Conservation (phyloP, 1,284 basidiomycete species). For the Lentinula novae-zelandiae region DNA sequence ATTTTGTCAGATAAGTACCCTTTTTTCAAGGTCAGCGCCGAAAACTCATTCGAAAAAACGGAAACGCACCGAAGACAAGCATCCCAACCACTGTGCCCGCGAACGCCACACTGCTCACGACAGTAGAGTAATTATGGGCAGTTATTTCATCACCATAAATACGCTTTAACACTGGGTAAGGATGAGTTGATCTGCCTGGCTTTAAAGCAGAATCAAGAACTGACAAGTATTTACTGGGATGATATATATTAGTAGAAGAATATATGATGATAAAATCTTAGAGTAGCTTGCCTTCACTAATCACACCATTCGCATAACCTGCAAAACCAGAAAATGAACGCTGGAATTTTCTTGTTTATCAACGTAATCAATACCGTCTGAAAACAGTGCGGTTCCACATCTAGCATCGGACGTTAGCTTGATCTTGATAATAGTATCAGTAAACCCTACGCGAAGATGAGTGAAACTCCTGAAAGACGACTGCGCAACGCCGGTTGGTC, state of each 20-base stretch:
- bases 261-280: background rate
- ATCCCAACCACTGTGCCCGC: slow-evolving; percentile 86
- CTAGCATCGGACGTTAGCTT: slow-evolving; percentile 30
- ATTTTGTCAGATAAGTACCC: slow-evolving; percentile 80
- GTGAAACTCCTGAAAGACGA: slow-evolving; percentile 53
- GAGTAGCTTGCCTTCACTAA: slow-evolving; percentile 60
- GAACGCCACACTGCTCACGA: slow-evolving; percentile 67
- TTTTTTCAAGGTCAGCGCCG: slow-evolving; percentile 14
- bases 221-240: slow-evolving; percentile 58
- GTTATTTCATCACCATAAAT: slow-evolving; percentile 58
- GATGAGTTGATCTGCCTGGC: background rate
- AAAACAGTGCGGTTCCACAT: slow-evolving; percentile 83
- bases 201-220: slow-evolving; percentile 20
- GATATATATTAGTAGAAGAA: background rate
- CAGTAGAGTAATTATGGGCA: slow-evolving; percentile 52
- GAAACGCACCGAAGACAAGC: slow-evolving; percentile 55
- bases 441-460: slow-evolving; percentile 71
- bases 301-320: slow-evolving; percentile 83
- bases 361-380: slow-evolving; percentile 56
- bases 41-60: background rate
- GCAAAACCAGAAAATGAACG: slow-evolving; percentile 10
- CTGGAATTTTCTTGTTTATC: background rate
- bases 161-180: slow-evolving; percentile 51
- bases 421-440: background rate
- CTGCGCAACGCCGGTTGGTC: slow-evolving; percentile 10